Percentiles rank a stretch among this genome's conserved stretches.
These are phyloP conservation scores for Chrysophaeum taylorii DNA, from an alignment of 352 stramenopile genomes.

Conservation along the genomic window DNA sequence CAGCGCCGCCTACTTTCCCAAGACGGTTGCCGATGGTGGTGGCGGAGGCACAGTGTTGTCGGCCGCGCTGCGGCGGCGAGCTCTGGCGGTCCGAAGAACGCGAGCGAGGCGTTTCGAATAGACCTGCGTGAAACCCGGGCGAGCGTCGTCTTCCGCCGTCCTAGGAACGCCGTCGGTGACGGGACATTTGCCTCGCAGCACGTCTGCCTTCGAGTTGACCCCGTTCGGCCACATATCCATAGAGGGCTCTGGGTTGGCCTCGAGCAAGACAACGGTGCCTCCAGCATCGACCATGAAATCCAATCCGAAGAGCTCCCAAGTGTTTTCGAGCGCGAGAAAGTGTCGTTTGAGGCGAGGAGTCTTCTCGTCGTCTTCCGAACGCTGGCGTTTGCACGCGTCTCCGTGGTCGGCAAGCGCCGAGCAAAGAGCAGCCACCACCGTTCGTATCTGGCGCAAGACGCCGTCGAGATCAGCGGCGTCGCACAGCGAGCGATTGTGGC, in stretches of 20 bases:
- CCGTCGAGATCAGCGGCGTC: constrained; percentile 14
- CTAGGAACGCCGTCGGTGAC: constrained; percentile 1
- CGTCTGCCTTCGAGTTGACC: neutral
- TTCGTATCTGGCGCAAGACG: constrained; percentile 5
- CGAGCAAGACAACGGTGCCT: constrained; percentile 19
- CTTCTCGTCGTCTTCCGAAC: constrained; percentile 20
- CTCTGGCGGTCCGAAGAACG: too few species aligned
- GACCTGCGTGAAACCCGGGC: constrained; percentile 1
- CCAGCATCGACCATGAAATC: constrained; percentile 30
- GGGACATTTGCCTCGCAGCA: neutral
- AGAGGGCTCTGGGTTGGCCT: constrained; percentile 32
- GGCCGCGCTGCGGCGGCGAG: too few species aligned
- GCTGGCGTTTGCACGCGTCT: too few species aligned
- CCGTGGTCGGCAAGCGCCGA: too few species aligned
- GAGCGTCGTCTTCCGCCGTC: neutral
- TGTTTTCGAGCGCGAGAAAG: constrained; percentile 30
- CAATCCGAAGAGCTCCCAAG: constrained; percentile 31
- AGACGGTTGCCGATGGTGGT: too few species aligned
- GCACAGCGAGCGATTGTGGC: constrained; percentile 18
- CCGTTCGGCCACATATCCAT: constrained; percentile 29
- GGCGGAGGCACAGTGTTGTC: too few species aligned
- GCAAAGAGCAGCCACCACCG: too few species aligned
- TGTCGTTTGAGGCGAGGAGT: too few species aligned
- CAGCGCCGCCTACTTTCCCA: too few species aligned
- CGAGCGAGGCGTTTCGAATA: constrained; percentile 14